These are phyloP conservation scores for Beauveria sp. DNA, from an alignment of 2,329 filamentous ascomycete species.

Conservation along the genomic window DNA sequence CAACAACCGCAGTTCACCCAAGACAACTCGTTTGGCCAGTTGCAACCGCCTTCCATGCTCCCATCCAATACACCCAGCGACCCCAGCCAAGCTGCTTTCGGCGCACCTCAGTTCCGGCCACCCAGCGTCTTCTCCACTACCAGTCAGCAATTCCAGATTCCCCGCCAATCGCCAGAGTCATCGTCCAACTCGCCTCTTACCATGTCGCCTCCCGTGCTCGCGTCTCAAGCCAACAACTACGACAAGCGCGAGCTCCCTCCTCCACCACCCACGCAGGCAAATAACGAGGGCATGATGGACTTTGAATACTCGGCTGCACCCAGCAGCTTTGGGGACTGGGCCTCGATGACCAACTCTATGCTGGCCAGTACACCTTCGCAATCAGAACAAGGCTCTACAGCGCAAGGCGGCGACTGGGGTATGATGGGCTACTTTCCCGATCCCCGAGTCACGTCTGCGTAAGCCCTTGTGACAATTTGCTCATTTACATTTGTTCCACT, in stretches of 20 bases:
- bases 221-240: slow-evolving; percentile 21
- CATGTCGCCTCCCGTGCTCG: slow-evolving; percentile 19
- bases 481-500: neutral
- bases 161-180: slow-evolving; percentile 26
- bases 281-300: slow-evolving; percentile 31
- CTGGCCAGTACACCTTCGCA: slow-evolving; percentile 21
- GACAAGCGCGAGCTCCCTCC: slow-evolving; percentile 31
- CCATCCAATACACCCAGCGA: slow-evolving; percentile 15
- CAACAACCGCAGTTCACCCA: slow-evolving; percentile 13
- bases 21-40: slow-evolving; percentile 24
- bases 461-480: neutral
- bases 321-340: slow-evolving; percentile 35
- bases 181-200: slow-evolving; percentile 25
- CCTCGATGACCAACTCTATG: slow-evolving; percentile 28
- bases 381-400: slow-evolving; percentile 13
- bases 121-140: slow-evolving; percentile 26
- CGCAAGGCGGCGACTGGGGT: slow-evolving; percentile 20
- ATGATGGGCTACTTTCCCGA: slow-evolving; percentile 30
- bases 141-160: slow-evolving; percentile 22
- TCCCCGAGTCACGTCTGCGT: slow-evolving; percentile 24
- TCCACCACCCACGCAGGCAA: slow-evolving; percentile 19
- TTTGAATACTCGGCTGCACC: slow-evolving; percentile 34
- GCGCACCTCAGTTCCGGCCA: slow-evolving; percentile 21
- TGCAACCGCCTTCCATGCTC: slow-evolving; percentile 24
- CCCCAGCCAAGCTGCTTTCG: slow-evolving; percentile 19